Evolutionary conservation across 768 basidiomycete genomes (phyloP).

Genomic region (Termitomyces heimii): DNA sequence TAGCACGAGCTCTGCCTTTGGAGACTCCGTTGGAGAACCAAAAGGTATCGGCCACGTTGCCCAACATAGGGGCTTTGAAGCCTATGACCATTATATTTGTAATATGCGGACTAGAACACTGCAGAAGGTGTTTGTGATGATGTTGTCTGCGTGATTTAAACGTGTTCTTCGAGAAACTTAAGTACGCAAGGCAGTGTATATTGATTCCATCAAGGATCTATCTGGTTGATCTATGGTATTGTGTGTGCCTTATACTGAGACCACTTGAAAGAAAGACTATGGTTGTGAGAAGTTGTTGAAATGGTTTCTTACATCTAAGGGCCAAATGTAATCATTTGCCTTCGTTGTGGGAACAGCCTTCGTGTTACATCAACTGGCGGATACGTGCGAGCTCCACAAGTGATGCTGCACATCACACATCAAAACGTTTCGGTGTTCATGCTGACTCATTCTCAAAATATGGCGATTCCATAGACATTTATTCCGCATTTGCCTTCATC

Average conservation of each 20-base stretch:
- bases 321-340: neutral
- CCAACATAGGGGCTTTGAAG: neutral
- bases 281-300: too few relatives aligned
- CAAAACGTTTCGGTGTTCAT: neutral
- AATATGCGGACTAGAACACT: neutral
- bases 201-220: neutral
- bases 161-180: neutral
- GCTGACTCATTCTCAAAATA: too few relatives aligned
- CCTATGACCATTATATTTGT: neutral
- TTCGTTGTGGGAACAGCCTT: neutral
- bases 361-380: neutral
- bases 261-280: neutral
- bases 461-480: neutral
- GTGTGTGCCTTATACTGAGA: too few relatives aligned
- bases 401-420: neutral
- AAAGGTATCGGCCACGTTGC: neutral
- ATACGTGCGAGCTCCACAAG: neutral
- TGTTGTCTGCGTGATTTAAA: neutral
- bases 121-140: neutral
- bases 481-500: neutral
- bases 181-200: neutral
- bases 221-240: neutral
- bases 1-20: neutral
- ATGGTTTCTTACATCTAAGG: neutral
- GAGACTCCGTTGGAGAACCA: neutral